phyloP scores from a whole-genome alignment of 805 yeast species.

The Ogataea zsoltii region DNA sequence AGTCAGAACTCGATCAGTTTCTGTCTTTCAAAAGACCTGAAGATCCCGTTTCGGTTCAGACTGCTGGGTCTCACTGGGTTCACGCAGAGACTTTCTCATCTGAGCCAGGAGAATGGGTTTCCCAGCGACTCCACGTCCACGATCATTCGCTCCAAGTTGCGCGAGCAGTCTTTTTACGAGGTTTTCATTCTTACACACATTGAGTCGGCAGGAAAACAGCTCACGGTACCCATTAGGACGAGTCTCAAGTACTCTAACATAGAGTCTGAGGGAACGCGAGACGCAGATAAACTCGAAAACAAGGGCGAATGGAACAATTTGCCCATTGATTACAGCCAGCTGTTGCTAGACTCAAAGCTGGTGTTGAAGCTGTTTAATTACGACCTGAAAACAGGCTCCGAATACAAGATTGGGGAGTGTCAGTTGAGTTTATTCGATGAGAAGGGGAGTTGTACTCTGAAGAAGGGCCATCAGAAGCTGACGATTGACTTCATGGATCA shows the following conservation, averaged over 20 bases:
- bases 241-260: constrained; percentile 18
- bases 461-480: constrained; percentile 70
- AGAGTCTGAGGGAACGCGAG: not conserved
- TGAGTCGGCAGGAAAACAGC: constrained; percentile 24
- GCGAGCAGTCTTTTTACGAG: constrained; percentile 17
- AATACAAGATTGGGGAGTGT: constrained; percentile 59
- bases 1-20: constrained; percentile 35
- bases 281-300: constrained; percentile 1
- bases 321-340: constrained; percentile 69
- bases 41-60: constrained; percentile 49
- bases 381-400: constrained; percentile 47
- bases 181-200: constrained; percentile 16
- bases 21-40: constrained; percentile 57
- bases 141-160: constrained; percentile 18
- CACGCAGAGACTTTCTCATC: constrained; percentile 18
- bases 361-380: constrained; percentile 70
- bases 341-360: constrained; percentile 63
- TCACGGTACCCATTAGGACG: constrained; percentile 26
- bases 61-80: constrained; percentile 29
- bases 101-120: constrained; percentile 1
- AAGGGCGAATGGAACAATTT: constrained; percentile 64
- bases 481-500: constrained; percentile 30
- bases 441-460: constrained; percentile 50
- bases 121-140: constrained; percentile 11
- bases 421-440: constrained; percentile 56